phyloP scores from a whole-genome alignment of 148 eudicot genomes.

The Arbutus unedo region DNA sequence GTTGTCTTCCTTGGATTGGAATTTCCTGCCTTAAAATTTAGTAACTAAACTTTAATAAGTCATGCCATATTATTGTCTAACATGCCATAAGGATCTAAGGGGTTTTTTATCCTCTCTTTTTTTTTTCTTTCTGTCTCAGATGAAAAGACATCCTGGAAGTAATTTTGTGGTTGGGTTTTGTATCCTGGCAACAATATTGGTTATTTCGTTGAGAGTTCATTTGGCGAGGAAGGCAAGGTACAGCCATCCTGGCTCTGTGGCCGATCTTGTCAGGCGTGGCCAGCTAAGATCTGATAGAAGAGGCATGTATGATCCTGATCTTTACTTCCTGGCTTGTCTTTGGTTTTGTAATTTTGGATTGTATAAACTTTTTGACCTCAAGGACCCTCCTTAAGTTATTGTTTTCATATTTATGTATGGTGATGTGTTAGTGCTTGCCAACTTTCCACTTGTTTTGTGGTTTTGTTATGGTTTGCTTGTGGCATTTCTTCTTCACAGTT shows the following conservation, averaged over 20 bases:
- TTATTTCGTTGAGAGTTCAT: slow-evolving; percentile 53
- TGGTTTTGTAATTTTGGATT: neutral
- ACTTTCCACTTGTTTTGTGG: slow-evolving; percentile 12
- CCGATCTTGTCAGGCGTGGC: slow-evolving; percentile 99
- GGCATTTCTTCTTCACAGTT: slow-evolving; percentile 38
- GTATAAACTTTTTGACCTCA: neutral
- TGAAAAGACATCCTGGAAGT: slow-evolving; percentile 43
- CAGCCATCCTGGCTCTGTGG: slow-evolving; percentile 76
- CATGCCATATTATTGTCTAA: neutral
- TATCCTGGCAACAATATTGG: slow-evolving; percentile 48
- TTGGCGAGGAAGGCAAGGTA: slow-evolving; percentile 42
- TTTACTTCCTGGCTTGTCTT: slow-evolving; percentile 5
- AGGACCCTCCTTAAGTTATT: neutral
- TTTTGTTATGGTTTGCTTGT: slow-evolving; percentile 9
- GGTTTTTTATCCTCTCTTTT: no score
- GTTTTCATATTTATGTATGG: neutral
- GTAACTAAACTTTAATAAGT: neutral
- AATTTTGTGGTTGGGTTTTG: slow-evolving; percentile 53
- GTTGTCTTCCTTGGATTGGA: slow-evolving; percentile 3
- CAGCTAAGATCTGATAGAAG: slow-evolving; percentile 99
- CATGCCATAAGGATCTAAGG: no score
- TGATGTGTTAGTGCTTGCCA: neutral
- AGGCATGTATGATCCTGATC: slow-evolving; percentile 90
- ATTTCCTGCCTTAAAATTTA: neutral
- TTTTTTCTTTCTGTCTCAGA: slow-evolving; percentile 35